phyloP scores from a whole-genome alignment of 768 basidiomycete genomes.

The Nidularia sp. region DNA sequence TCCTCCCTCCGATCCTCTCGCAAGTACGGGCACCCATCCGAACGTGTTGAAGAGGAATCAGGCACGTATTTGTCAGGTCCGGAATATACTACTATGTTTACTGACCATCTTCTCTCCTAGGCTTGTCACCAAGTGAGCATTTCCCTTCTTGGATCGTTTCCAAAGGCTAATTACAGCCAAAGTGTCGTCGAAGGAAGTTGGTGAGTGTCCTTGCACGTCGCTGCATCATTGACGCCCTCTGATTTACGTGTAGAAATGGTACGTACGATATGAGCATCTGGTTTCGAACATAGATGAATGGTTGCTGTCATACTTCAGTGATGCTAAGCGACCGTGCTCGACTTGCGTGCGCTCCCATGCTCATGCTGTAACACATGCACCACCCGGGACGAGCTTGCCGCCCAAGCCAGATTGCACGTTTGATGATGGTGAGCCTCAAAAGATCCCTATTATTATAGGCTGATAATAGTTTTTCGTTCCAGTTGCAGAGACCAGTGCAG shows the following conservation, averaged over 20 bases:
- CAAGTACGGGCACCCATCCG: conserved; percentile 27
- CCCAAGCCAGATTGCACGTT: conserved; percentile 69
- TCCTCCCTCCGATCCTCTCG: conserved; percentile 18
- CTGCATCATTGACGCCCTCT: conserved; percentile 4
- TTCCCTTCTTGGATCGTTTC: background rate
- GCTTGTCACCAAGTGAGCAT: conserved; percentile 50
- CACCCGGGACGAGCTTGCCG: conserved; percentile 50
- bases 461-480: conserved; percentile 1
- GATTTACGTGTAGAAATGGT: conserved; percentile 55
- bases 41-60: conserved; percentile 53
- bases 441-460: background rate
- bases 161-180: conserved; percentile 19
- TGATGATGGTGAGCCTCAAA: conserved; percentile 53
- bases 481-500: conserved; percentile 36
- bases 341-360: conserved; percentile 75
- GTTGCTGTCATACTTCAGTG: conserved; percentile 32
- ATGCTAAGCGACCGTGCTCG: conserved; percentile 73
- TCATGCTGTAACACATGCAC: conserved; percentile 60
- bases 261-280: conserved; percentile 3
- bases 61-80: conserved; percentile 19
- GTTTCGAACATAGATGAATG: background rate
- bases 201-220: conserved; percentile 31
- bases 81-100: background rate
- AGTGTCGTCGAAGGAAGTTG: conserved; percentile 74
- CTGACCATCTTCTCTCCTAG: conserved; percentile 18